Percentiles rank a stretch among this genome's conserved stretches.
phyloP scores from a whole-genome alignment of 306 rosid species.

The Cicer chorassanicum region DNA sequence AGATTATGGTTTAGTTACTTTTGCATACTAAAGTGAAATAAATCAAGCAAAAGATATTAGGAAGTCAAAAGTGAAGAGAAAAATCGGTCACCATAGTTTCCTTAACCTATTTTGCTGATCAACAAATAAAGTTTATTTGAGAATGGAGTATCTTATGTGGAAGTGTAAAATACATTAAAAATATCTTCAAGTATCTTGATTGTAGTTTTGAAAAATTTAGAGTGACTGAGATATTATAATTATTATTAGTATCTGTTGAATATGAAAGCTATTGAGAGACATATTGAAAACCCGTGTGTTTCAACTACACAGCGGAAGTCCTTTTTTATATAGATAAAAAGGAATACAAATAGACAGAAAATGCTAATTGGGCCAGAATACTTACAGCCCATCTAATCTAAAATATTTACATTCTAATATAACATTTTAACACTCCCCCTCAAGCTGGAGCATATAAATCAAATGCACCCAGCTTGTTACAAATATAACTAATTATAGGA shows the following conservation, averaged over 20 bases:
- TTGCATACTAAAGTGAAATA: conserved; percentile 9
- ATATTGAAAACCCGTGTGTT: too few relatives aligned
- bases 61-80: conserved; percentile 18
- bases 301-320: too few relatives aligned
- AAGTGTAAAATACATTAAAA: not conserved
- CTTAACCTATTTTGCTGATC: not conserved
- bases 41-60: conserved; percentile 4
- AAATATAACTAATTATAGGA: too few relatives aligned
- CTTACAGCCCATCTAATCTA: too few relatives aligned
- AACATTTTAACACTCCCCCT: too few relatives aligned
- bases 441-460: too few relatives aligned
- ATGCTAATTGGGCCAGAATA: too few relatives aligned
- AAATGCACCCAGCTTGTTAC: too few relatives aligned
- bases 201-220: not conserved
- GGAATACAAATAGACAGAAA: too few relatives aligned
- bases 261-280: too few relatives aligned
- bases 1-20: not conserved
- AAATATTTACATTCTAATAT: too few relatives aligned
- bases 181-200: not conserved
- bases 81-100: not conserved
- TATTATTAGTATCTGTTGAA: not conserved
- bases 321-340: too few relatives aligned
- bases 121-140: not conserved
- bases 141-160: not conserved
- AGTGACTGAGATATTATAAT: not conserved